Base-by-base conservation (phyloP, 169 alveolate genomes). In the Cryptosporidium andersoni region DNA sequence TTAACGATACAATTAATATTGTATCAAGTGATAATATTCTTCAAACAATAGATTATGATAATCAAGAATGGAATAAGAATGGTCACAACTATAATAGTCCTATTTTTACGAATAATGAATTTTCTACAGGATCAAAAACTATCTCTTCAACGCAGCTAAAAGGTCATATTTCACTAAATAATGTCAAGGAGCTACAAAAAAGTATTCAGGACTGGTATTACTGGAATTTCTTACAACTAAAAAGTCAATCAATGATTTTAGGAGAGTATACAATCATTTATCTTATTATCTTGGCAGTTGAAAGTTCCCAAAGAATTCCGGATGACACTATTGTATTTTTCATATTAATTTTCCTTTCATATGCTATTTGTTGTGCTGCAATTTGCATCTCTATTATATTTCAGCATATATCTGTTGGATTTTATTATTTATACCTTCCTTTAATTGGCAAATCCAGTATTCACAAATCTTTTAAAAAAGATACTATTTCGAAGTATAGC, bases 191-290 rank as follows among this genome's bases (percentile, higher is more conserved):
- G 25, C 25, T 25, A 25, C 25, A 25, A 25, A 25, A 25, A 25
- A 25, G 0, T 25, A 25, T 25, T 25, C 25, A 25, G 25, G 25
- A 25, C 25, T 74, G 85, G 85, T 74, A 45, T n/a, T 58, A 58
- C 9, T 56, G 66, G 74, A 74, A 74, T 47, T 74, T 58, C 8
- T 8, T n/a, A 9, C 63, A 58, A 42, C 25, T 74, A 4, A 74
- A 74, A 43, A 14, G 64, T 74, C 66, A 62, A 47, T 74, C 85
- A 43, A 11, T 74, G 9, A 43, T 60, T 8, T 63, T 74, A 43
- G 85, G 85, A 5, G 85, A 74, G 34, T 74, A 56, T 37, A 58
- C 60, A 63, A 58, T 74, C 8, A 55, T 74, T 56, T 74, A 74
- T 49, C 48, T 74, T 34, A 58, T 74, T 25, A 74, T 74, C 8